A percentile compares a stretch with the other conserved stretches of the same genome.
These are phyloP conservation scores for Fusarium beomiforme DNA, from an alignment of 2,329 filamentous ascomycete species.

Conservation along the genomic window DNA sequence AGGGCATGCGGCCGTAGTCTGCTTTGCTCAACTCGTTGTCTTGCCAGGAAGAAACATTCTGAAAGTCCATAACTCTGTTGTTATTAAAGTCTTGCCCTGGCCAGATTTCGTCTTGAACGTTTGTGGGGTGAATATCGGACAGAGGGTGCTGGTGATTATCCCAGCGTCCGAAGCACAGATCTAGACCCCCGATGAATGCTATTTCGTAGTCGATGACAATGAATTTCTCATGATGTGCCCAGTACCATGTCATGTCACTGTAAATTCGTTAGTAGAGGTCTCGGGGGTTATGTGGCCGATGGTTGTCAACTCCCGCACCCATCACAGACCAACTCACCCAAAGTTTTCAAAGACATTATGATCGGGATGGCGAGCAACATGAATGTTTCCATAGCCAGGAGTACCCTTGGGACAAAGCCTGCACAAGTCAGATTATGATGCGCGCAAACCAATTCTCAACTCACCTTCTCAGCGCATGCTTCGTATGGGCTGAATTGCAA, in stretches of 20 bases:
- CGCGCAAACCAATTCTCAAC: not conserved
- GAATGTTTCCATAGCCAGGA: conserved; percentile 88
- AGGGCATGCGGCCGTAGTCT: conserved; percentile 95
- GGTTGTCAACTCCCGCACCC: not conserved
- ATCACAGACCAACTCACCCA: conserved; percentile 58
- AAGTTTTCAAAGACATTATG: conserved; percentile 93
- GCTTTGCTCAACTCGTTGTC: conserved; percentile 91
- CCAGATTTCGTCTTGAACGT: conserved; percentile 84
- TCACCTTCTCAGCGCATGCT: conserved; percentile 60
- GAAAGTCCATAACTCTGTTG: conserved; percentile 94
- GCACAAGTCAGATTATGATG: not conserved
- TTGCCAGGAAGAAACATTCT: conserved; percentile 91
- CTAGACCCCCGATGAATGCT: conserved; percentile 93
- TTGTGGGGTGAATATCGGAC: conserved; percentile 87
- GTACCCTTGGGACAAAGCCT: conserved; percentile 81
- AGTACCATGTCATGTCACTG: conserved; percentile 83
- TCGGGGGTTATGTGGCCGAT: no score
- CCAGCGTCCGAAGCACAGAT: conserved; percentile 96
- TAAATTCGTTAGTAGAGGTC: not conserved
- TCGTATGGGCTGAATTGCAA: conserved; percentile 93
- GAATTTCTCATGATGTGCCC: conserved; percentile 98
- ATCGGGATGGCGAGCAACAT: conserved; percentile 89
- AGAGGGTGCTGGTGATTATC: conserved; percentile 86
- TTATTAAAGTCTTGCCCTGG: conserved; percentile 99
- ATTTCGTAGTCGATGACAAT: conserved; percentile 91